These are phyloP conservation scores for Trypanosoma avium DNA, from an alignment of 208 protist species.

Conservation along the genomic window DNA sequence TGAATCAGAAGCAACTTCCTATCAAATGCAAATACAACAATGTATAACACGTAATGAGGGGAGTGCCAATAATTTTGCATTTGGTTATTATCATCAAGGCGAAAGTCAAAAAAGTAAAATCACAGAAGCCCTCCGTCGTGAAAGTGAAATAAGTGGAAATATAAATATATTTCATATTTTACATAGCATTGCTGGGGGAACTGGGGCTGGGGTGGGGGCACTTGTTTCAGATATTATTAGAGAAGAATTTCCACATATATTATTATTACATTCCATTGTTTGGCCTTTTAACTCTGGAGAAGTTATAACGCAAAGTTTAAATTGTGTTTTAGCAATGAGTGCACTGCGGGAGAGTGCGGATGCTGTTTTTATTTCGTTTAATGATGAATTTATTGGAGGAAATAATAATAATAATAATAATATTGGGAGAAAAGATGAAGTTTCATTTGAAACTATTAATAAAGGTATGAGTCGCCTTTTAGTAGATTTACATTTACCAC, in stretches of 20 bases:
- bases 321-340: conserved; percentile 64
- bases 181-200: conserved; percentile 88
- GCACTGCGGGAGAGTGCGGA: conserved; percentile 63
- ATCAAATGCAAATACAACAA: conserved; percentile 59
- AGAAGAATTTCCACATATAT: conserved; percentile 50
- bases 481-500: conserved; percentile 59
- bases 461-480: conserved; percentile 45
- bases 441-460: conserved; percentile 35
- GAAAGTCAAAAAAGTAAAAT: conserved; percentile 53
- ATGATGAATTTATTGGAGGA: conserved; percentile 47
- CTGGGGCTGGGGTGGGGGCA: conserved; percentile 86
- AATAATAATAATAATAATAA: conserved; percentile 21
- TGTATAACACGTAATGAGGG: conserved; percentile 73
- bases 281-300: conserved; percentile 83
- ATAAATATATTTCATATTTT: conserved; percentile 70
- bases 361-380: conserved; percentile 59
- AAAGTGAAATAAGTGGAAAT: conserved; percentile 70
- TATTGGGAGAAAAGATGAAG: conserved; percentile 24
- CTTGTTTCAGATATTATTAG: conserved; percentile 71
- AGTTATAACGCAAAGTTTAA: conserved; percentile 89
- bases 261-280: conserved; percentile 67
- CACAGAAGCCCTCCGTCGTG: conserved; percentile 64
- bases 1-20: no score
- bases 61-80: conserved; percentile 92
- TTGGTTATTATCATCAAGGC: conserved; percentile 77